Conservation (phyloP, 1,284 basidiomycete species). For the Marasmius oreades region DNA sequence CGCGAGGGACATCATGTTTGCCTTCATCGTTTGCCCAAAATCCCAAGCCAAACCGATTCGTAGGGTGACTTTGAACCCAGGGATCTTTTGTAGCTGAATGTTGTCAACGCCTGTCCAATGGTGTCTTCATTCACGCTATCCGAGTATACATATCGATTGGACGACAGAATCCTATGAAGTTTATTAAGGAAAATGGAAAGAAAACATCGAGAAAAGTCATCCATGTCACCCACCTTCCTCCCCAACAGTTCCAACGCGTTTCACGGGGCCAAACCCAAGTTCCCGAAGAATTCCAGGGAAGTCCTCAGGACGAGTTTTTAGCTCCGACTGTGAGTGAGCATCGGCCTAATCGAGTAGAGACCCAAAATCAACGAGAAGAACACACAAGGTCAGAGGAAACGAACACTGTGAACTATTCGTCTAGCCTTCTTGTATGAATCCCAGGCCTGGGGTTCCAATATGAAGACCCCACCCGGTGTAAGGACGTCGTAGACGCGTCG, state of each 20-base stretch:
- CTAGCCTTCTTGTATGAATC: constrained; percentile 73
- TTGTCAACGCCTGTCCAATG: too few species aligned
- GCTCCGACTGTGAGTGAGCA: constrained; percentile 51
- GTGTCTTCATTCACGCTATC: not conserved
- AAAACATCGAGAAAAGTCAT: not conserved
- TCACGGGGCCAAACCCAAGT: constrained; percentile 57
- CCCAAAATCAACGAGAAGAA: not conserved
- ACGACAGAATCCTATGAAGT: not conserved
- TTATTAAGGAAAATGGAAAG: not conserved
- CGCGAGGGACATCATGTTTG: too few species aligned
- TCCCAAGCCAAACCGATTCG: too few species aligned
- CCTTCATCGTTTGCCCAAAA: too few species aligned
- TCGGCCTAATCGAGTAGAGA: not conserved
- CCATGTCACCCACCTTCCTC: constrained; percentile 44
- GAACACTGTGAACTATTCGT: constrained; percentile 53
- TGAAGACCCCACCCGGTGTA: constrained; percentile 52
- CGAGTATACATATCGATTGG: not conserved
- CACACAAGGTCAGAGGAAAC: constrained; percentile 15
- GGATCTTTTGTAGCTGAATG: too few species aligned
- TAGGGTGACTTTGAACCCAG: too few species aligned
- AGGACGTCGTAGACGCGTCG: constrained; percentile 53
- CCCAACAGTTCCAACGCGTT: constrained; percentile 52
- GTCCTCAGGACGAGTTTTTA: constrained; percentile 57
- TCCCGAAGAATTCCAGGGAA: constrained; percentile 52
- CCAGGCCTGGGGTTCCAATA: constrained; percentile 80